A percentile compares a stretch with the other conserved stretches of the same genome.
phyloP scores from a whole-genome alignment of 345 rosid species.

The Sisymbrium altissimum region DNA sequence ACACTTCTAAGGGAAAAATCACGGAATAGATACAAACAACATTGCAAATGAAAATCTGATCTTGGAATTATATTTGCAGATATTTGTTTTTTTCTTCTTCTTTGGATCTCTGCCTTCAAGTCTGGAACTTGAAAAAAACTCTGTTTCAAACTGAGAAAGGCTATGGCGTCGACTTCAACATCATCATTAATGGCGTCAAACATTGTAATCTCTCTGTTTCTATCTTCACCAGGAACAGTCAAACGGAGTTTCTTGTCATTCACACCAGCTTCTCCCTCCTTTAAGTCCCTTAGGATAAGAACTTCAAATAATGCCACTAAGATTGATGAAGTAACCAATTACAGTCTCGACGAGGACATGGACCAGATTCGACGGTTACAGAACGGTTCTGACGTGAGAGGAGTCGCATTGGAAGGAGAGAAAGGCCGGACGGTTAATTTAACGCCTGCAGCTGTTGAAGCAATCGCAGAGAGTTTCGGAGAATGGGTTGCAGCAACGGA shows the following conservation, averaged over 20 bases:
- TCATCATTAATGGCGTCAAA: constrained; percentile 29
- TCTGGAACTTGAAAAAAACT: constrained; percentile 9
- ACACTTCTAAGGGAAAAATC: neutral
- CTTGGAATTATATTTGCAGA: neutral
- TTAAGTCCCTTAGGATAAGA: constrained; percentile 19
- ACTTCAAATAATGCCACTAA: constrained; percentile 27
- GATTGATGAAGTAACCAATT: constrained; percentile 34
- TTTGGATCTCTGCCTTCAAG: neutral
- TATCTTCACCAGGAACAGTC: constrained; percentile 19
- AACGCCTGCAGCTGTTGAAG: constrained; percentile 80
- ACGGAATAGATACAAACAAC: constrained; percentile 6
- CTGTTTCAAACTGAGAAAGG: neutral
- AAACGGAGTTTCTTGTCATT: constrained; percentile 26
- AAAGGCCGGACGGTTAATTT: constrained; percentile 70
- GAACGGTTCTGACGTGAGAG: constrained; percentile 89
- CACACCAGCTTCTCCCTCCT: constrained; percentile 2
- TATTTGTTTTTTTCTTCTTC: neutral
- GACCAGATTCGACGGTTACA: constrained; percentile 77
- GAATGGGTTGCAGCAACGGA: constrained; percentile 70
- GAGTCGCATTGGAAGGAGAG: constrained; percentile 87
- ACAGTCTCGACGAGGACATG: constrained; percentile 58
- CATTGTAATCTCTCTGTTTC: constrained; percentile 31
- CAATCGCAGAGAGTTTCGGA: constrained; percentile 88
- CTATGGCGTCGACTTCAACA: constrained; percentile 27
- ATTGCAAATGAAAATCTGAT: constrained; percentile 11